Conservation (phyloP, 1,284 basidiomycete species). For the Tylopilus microsporus region DNA sequence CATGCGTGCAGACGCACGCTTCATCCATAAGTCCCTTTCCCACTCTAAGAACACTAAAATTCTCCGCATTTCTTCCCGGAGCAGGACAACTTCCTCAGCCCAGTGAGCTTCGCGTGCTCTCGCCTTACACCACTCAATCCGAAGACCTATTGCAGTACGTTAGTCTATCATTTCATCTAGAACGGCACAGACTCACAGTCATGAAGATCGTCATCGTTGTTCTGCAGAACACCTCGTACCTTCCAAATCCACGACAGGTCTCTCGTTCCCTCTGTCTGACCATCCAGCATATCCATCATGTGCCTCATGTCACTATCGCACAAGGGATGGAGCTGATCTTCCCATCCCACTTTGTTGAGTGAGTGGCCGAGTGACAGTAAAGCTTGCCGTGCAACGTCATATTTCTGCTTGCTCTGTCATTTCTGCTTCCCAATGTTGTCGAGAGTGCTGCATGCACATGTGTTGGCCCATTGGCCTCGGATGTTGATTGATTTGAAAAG, state of each 20-base stretch:
- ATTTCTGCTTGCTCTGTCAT: background rate
- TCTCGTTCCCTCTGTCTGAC: background rate
- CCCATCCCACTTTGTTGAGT: background rate
- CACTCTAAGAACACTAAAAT: background rate
- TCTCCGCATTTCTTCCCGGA: background rate
- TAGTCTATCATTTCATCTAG: background rate
- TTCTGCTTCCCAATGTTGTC: background rate
- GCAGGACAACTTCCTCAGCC: background rate
- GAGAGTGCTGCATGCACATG: background rate
- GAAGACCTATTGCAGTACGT: background rate
- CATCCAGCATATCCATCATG: constrained; percentile 1
- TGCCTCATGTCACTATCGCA: background rate
- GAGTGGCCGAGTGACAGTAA: background rate
- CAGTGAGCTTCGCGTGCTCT: background rate
- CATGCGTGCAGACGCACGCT: background rate
- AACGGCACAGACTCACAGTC: background rate
- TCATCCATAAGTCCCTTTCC: background rate
- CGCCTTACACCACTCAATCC: background rate
- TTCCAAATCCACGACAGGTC: constrained; percentile 3
- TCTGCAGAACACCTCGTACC: background rate
- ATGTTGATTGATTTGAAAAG: background rate
- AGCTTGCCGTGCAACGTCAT: background rate
- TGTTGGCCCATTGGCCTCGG: background rate
- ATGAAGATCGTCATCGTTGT: background rate
- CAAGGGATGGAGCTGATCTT: background rate